These are phyloP conservation scores for Stagonosporopsis chrysanthemi DNA, from an alignment of 2,329 filamentous ascomycete genomes.

Conservation along the genomic window DNA sequence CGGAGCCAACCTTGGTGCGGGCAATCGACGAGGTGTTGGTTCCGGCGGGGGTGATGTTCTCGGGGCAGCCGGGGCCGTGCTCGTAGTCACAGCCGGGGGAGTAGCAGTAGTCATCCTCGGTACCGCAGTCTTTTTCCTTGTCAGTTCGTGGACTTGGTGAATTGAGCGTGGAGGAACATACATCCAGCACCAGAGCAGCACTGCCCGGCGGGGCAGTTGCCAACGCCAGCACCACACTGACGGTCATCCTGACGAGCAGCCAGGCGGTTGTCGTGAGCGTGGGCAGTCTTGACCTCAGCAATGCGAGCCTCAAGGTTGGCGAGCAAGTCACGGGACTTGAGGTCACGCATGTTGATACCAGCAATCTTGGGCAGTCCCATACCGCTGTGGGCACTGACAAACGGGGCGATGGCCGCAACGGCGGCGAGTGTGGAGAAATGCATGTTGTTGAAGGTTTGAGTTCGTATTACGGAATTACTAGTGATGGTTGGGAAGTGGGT, in stretches of 20 bases:
- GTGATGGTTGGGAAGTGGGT: slow-evolving; percentile 19
- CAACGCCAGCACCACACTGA: slow-evolving; percentile 43
- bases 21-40: slow-evolving; percentile 62
- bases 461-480: slow-evolving; percentile 38
- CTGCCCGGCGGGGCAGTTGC: slow-evolving; percentile 42
- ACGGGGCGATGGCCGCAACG: slow-evolving; percentile 37
- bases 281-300: slow-evolving; percentile 31
- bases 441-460: slow-evolving; percentile 34
- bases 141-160: slow-evolving; percentile 19
- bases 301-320: slow-evolving; percentile 37
- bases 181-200: slow-evolving; percentile 48
- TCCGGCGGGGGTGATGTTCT: slow-evolving; percentile 63
- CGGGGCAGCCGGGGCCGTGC: slow-evolving; percentile 68
- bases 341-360: slow-evolving; percentile 45
- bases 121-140: slow-evolving; percentile 57
- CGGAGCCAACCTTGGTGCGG: slow-evolving; percentile 61
- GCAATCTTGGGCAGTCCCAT: slow-evolving; percentile 42
- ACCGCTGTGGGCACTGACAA: slow-evolving; percentile 44
- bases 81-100: slow-evolving; percentile 68
- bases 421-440: slow-evolving; percentile 44
- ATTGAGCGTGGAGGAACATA: slow-evolving; percentile 19
- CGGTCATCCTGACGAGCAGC: slow-evolving; percentile 42
- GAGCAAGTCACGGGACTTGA: slow-evolving; percentile 46
- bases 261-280: slow-evolving; percentile 28
- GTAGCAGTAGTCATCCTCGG: slow-evolving; percentile 63